A percentile compares a stretch with the other conserved stretches of the same genome.
These are phyloP conservation scores for Brasilioporus rufonigricans DNA, from an alignment of 768 basidiomycete genomes.

Conservation along the genomic window DNA sequence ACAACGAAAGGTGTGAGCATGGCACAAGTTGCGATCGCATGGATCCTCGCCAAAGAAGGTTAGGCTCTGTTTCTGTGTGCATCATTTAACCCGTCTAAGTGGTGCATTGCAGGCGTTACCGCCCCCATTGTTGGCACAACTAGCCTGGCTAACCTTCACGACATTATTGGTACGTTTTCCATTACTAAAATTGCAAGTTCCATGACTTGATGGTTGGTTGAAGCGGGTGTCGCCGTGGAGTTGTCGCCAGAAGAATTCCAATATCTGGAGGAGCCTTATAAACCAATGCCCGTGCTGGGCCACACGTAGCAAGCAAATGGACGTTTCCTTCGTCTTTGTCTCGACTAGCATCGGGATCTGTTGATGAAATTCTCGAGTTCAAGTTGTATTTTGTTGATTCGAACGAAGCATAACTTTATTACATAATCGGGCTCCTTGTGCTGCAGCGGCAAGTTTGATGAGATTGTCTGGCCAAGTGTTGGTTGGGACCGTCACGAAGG, in stretches of 20 bases:
- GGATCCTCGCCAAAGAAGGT: conserved; percentile 35
- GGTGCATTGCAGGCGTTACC: conserved; percentile 27
- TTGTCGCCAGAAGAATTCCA: conserved; percentile 49
- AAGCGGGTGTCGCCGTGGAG: conserved; percentile 39
- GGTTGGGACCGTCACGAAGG: not conserved
- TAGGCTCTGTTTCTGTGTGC: not conserved
- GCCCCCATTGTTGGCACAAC: conserved; percentile 48
- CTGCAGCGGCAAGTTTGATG: conserved; percentile 2
- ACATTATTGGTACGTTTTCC: conserved; percentile 35
- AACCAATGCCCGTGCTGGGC: conserved; percentile 40
- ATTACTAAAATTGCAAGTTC: not conserved
- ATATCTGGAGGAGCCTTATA: conserved; percentile 45
- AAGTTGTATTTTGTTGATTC: not conserved
- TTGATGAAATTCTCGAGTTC: too few species aligned
- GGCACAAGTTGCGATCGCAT: conserved; percentile 44
- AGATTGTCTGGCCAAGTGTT: not conserved
- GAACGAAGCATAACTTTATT: conserved; percentile 4
- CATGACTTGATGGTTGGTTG: conserved; percentile 2
- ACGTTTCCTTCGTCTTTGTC: not conserved
- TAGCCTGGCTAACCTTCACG: conserved; percentile 38
- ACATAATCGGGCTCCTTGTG: conserved; percentile 14
- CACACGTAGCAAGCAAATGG: conserved; percentile 21
- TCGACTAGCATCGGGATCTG: too few species aligned
- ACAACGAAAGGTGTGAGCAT: conserved; percentile 37
- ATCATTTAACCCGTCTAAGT: not conserved